Base-by-base conservation (phyloP, 495 filamentous ascomycete genomes). In the Trichoderma reesei region DNA sequence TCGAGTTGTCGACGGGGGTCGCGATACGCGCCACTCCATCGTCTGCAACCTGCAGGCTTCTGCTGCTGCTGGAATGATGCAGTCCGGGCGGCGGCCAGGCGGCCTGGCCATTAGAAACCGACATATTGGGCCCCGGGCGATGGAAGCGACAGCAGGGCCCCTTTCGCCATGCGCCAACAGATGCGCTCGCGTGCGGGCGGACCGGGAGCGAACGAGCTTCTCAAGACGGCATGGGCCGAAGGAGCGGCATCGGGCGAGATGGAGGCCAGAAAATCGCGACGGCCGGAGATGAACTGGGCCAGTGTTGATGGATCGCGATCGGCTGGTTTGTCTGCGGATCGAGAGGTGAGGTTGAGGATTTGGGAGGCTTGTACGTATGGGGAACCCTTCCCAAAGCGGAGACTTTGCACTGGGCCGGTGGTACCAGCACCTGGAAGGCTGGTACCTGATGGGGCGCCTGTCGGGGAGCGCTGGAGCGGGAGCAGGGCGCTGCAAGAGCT, bases 61-160 rank as follows among this genome's bases (percentile, higher is more conserved):
- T 65, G 62, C 54, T 67, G 64, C 76, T 73, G 65, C 73, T 71
- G 64, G 68, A 54, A 64, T 77, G 73, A 63, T 67, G 61, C 59
- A 70, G 61, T 44, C 68, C 66, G 44, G 75, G 71, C 14, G 80
- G 70, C 41, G 75, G 75, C 80, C 80, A 81, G 71, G 68, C 67
- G 65, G 75, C 70, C 69, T 79, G 78, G 72, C 76, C 74, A 74
- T 79, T 81, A 67, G 77, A 71, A 72, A 80, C 76, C 70, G 81
- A 79, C 76, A 80, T 81, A 66, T 72, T 78, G 66, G 71, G 67
- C 63, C 69, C 67, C 51, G 11, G 39, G 64, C 64, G 61, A 67
- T 71, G 75, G 72, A 62, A 69, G 74, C 67, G 67, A 69, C 69
- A 65, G 65, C 67, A 46, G 63, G 69, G 66, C 69, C 70, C 67